phyloP scores from a whole-genome alignment of 2,329 filamentous ascomycete genomes.

The Botrytis byssoidea region DNA sequence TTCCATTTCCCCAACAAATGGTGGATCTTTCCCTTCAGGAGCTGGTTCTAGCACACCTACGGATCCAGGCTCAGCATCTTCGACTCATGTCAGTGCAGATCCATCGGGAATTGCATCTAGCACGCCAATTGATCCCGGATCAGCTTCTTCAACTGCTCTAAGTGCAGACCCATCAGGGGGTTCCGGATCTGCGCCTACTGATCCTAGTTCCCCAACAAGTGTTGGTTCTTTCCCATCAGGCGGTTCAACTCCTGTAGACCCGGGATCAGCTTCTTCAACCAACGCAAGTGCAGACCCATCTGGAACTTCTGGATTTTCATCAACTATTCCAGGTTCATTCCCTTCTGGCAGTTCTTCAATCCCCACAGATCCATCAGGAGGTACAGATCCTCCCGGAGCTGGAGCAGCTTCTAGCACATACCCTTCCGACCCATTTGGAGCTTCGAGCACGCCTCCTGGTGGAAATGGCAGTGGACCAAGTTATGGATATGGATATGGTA shows the following conservation, averaged over 20 bases:
- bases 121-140: not conserved
- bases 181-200: not conserved
- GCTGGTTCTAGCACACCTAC: not conserved
- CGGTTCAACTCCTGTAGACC: not conserved
- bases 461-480: not conserved
- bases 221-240: not conserved
- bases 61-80: not conserved
- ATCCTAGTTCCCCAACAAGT: not conserved
- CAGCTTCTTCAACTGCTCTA: not conserved
- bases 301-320: not conserved
- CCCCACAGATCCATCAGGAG: not conserved
- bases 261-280: not conserved
- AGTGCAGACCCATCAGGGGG: not conserved
- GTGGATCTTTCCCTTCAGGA: not conserved
- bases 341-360: not conserved
- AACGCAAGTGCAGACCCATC: not conserved
- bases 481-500: constrained; percentile 9
- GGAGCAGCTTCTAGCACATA: not conserved
- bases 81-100: not conserved
- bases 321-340: not conserved
- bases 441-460: not conserved
- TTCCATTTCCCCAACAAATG: not conserved
- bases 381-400: not conserved
- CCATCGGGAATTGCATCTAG: not conserved
- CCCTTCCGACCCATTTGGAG: not conserved